Base-by-base conservation (phyloP, 2,329 filamentous ascomycete genomes). In the Pseudopyricularia javanii region DNA sequence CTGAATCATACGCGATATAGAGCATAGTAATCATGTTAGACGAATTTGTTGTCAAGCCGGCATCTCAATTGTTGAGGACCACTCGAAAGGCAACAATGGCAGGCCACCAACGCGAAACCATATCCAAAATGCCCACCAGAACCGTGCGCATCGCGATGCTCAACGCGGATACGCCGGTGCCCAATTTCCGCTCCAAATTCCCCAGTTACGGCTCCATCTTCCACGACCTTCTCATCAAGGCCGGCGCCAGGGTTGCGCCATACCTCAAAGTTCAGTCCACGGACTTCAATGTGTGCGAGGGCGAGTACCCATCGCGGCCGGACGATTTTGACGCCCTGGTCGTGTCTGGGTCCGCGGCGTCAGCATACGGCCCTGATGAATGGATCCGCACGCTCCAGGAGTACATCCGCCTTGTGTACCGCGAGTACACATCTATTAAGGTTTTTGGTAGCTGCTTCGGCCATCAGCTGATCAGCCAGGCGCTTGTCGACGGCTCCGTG, bases 361-460 rank as follows among this genome's bases (percentile, higher is more conserved):
- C 63, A 2, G 61, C 62, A n/a, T 72, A 66, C 56, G 59, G 62
- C 12, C 54, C 60, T 24, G 40, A 55, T 4, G 47, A 55, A 2
- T 64, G 62, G 61, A 59, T 60, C 14, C 53, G 54, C 12, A 54
- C 26, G 15, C 56, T 63, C 2, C 53, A 57, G 14, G 26, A 20
- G 2, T 64, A 58, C 47, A 4, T 69, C 6, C 35, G 35, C 40
- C 55, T 60, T 6, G 51, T 65, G 0, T 72, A 70, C 51, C 51
- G 50, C 1, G 53, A 57, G 1, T 53, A 59, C 53, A 54, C 61
- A 0, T 54, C 53, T 1, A 55, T 72, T 47, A 69, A 65, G 52
- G 64, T 73, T 5, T 71, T 72, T 51, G 70, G 70, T 1, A 69
- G 66, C 26, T 73, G 70, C 53, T 73, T 72, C 48, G 69, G 70